Evolutionary conservation across 345 rosid genomes (phyloP), one percentile per base, ranked within the genome.

Genomic region (Gossypium raimondii): DNA sequence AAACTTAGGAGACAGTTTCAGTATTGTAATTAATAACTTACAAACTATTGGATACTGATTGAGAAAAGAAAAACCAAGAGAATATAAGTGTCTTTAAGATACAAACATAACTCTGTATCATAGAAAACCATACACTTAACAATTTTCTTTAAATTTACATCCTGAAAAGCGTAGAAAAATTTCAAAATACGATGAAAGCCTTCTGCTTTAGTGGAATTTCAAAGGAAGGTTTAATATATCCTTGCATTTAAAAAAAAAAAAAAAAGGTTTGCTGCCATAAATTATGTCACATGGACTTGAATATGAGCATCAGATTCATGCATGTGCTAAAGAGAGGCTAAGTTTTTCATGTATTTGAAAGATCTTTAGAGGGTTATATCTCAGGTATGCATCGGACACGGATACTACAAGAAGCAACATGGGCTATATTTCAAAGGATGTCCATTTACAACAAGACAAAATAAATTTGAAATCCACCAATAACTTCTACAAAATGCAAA

Each of bases 181-280:
- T 65, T 67, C 51, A 25, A 8, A 67, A 67, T 14, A 48, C 20
- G 43, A 48, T 48, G 43, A 67, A 67, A 67, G 57, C 72, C 43
- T 24, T 67, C 18, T 25, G 20, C 16, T 67, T 48, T 48, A 14
- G 25, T 27, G 22, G 14, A 48, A 67, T 13, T 24, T 68, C 72
- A 25, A 43, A 12, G 57, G 12, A 48, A 48, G 57, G 27, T 68
- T 14, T 48, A 48, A 24, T 3, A 8, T 48, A 48, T 24, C 72
- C 72, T 48, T 48, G 13, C 57, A 67, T 67, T 34, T 67, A 13
- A 2, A 22, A 18, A 11, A 18, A 11, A 18, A 11, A 20, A 22
- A 22, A 22, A 22, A 22, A 22, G 1, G 17, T 65, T 43, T 43
- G 14, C 22, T 13, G 44, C 22, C 4, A 50, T 0, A 14, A 20